phyloP scores from a whole-genome alignment of 2,329 filamentous ascomycete genomes.

The Cladorrhinum sp. region DNA sequence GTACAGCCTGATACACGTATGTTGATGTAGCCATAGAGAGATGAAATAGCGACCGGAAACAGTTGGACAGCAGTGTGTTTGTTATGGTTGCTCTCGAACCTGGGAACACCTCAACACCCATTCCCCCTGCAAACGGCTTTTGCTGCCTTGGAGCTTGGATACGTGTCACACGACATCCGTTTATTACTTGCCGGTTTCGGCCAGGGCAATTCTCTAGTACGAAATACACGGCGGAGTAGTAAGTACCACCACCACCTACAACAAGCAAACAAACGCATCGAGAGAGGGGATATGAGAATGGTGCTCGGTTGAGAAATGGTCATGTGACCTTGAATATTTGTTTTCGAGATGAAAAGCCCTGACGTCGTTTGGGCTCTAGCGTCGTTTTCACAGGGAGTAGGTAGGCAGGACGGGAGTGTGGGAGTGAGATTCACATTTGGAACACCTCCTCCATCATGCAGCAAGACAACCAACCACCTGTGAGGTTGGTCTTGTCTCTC shows the following conservation, averaged over 20 bases:
- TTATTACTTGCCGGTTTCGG: background rate
- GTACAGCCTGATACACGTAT: background rate
- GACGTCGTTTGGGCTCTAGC: conserved; percentile 22
- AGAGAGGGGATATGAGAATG: too few relatives aligned
- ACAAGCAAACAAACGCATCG: background rate
- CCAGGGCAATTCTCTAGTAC: background rate
- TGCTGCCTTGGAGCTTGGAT: background rate
- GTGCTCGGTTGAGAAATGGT: background rate
- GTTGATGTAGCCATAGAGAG: too few relatives aligned
- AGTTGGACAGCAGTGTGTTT: background rate
- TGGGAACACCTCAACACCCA: background rate
- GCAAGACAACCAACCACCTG: background rate
- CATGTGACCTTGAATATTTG: conserved; percentile 14
- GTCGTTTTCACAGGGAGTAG: background rate
- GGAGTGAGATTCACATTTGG: background rate
- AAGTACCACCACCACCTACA: background rate
- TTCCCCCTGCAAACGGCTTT: background rate
- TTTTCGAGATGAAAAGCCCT: conserved; percentile 17
- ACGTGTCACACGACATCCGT: background rate
- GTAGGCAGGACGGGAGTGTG: background rate
- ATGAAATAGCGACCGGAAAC: background rate
- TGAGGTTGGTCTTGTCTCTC: background rate
- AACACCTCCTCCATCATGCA: background rate
- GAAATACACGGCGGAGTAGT: background rate
- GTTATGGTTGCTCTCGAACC: background rate